A percentile compares a stretch with the other conserved stretches of the same genome.
Conservation (phyloP, 2,329 filamentous ascomycete species). For the Epichloe elymi region DNA sequence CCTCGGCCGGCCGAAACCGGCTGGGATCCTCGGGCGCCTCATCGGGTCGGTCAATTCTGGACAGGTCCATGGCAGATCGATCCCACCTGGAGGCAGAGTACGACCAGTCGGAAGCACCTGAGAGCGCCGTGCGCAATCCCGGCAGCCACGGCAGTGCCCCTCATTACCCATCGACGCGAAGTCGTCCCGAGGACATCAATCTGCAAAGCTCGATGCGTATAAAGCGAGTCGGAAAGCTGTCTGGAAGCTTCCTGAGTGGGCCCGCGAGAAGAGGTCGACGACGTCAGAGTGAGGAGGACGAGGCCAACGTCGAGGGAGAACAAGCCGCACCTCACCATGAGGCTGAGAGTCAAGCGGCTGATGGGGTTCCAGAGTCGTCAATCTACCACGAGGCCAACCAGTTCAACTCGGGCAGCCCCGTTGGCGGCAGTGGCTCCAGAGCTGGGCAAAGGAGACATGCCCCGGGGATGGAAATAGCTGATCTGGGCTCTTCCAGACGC, state of each 20-base stretch:
- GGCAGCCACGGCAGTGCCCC: constrained; percentile 39
- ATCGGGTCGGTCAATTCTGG: constrained; percentile 22
- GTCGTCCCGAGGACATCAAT: constrained; percentile 49
- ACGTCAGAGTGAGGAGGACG: constrained; percentile 51
- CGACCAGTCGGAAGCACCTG: constrained; percentile 34
- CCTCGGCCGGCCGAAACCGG: constrained; percentile 31
- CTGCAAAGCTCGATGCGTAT: constrained; percentile 63
- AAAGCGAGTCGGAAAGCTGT: constrained; percentile 62
- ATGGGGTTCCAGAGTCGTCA: constrained; percentile 27
- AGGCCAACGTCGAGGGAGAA: constrained; percentile 30
- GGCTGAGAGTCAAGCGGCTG: constrained; percentile 25
- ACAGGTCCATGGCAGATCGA: constrained; percentile 20
- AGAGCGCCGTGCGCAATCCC: constrained; percentile 35
- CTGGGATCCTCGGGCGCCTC: constrained; percentile 23
- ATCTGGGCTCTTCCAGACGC: constrained; percentile 17
- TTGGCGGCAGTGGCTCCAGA: constrained; percentile 34
- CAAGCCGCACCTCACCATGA: constrained; percentile 27
- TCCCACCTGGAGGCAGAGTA: constrained; percentile 29
- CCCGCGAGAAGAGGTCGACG: constrained; percentile 64
- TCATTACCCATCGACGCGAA: constrained; percentile 36
- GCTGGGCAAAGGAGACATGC: constrained; percentile 27
- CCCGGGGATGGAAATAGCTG: constrained; percentile 23
- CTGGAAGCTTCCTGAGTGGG: constrained; percentile 66
- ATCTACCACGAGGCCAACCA: constrained; percentile 31
- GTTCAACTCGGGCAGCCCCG: constrained; percentile 45